phyloP scores from a whole-genome alignment of 2,329 filamentous ascomycete species.

The Helicocarpus griseus region DNA sequence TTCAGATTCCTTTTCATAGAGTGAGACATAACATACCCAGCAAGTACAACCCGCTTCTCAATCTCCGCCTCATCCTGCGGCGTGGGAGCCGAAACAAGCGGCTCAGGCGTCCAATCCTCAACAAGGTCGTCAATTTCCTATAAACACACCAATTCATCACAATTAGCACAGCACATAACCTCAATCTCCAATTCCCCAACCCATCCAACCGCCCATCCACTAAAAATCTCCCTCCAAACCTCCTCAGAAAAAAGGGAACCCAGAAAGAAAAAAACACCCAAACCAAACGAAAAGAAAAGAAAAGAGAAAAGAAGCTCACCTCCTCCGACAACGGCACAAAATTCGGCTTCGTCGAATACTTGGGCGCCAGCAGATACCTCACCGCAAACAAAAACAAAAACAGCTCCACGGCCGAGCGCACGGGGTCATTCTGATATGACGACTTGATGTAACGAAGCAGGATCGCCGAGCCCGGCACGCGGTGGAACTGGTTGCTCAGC shows the following conservation, averaged over 20 bases:
- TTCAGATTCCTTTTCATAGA: not conserved
- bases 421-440: constrained; percentile 94
- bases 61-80: constrained; percentile 69
- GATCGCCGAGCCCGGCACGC: constrained; percentile 87
- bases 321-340: constrained; percentile 84
- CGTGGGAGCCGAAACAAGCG: constrained; percentile 66
- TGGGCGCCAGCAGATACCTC: constrained; percentile 80
- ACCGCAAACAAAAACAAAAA: constrained; percentile 93
- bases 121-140: constrained; percentile 93
- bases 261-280: not conserved
- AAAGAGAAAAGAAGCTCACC: constrained; percentile 26
- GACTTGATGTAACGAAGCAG: constrained; percentile 91
- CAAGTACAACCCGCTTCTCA: constrained; percentile 77
- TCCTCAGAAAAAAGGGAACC: not conserved
- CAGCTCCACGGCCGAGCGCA: constrained; percentile 86
- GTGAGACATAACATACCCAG: constrained; percentile 52
- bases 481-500: constrained; percentile 63
- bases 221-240: not conserved
- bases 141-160: constrained; percentile 4
- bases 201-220: not conserved
- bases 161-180: not conserved
- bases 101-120: constrained; percentile 93
- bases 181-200: not conserved
- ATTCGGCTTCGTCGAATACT: constrained; percentile 86
- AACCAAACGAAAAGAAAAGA: not conserved